Percentiles rank a stretch among this genome's conserved stretches.
phyloP scores from a whole-genome alignment of 768 basidiomycete species.

The Chalciporus sphaerocephalus region DNA sequence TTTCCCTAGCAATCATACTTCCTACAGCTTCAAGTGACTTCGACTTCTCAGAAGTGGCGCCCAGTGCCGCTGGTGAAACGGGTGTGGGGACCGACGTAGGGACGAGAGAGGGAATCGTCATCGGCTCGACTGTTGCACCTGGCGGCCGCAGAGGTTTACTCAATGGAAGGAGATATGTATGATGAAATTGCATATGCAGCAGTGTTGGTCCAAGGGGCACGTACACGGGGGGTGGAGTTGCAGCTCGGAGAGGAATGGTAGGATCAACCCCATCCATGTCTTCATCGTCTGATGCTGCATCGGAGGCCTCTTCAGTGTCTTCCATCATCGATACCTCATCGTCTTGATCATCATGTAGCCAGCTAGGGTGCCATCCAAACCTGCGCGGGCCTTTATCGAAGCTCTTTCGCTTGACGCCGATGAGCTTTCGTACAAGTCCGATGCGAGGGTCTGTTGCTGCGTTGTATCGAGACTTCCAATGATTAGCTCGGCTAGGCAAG shows the following conservation, averaged over 20 bases:
- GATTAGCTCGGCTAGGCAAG: constrained; percentile 18
- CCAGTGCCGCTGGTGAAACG: constrained; percentile 76
- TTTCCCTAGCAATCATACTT: constrained; percentile 57
- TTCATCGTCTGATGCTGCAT: constrained; percentile 39
- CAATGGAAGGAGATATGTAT: constrained; percentile 56
- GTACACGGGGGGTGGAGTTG: constrained; percentile 68
- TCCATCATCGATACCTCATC: constrained; percentile 30
- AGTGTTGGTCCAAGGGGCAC: constrained; percentile 68
- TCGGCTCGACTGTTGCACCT: constrained; percentile 46
- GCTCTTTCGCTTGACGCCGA: constrained; percentile 66
- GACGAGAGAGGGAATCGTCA: constrained; percentile 38
- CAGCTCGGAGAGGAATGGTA: constrained; percentile 43
- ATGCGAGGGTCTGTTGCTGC: constrained; percentile 69
- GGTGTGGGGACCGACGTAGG: constrained; percentile 71
- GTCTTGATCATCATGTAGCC: constrained; percentile 51
- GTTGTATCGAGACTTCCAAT: constrained; percentile 54
- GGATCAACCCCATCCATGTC: constrained; percentile 32
- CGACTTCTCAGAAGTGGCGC: constrained; percentile 59
- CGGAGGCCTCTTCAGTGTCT: constrained; percentile 37
- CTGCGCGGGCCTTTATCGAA: constrained; percentile 35
- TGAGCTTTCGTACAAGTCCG: constrained; percentile 61
- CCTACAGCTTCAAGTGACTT: constrained; percentile 67
- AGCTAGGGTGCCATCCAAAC: constrained; percentile 36
- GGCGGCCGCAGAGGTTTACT: constrained; percentile 59
- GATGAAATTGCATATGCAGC: constrained; percentile 64